Evolutionary conservation across 2,329 filamentous ascomycete genomes (phyloP), one percentile per base, ranked within the genome.

Genomic region (Paracoccidioides brasiliensis): DNA sequence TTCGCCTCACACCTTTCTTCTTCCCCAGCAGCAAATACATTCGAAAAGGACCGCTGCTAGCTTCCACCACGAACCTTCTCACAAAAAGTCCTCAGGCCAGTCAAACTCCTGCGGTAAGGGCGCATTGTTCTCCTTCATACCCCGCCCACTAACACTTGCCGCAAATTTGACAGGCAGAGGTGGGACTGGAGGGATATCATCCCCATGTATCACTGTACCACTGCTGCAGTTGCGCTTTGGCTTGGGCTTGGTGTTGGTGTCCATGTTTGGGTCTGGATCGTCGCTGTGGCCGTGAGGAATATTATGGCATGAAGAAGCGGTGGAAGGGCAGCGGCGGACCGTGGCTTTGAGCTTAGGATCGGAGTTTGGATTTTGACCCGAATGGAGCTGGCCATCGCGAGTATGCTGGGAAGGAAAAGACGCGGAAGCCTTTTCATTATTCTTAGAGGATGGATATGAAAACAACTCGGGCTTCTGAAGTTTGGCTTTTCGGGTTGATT

Each of bases 1-100:
- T 22, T 22, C 22, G 22, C 22, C 22, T 22, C 22, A 22, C 22
- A 22, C 22, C 22, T 22, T 22, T 22, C 22, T 22, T 22, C 22
- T 22, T 22, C 22, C 22, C 22, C 22, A 22, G 22, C 22, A 22
- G 2, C 22, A 22, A 22, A 22, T 22, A 22, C 22, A 22, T 22
- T 2, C 22, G 22, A 22, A 30, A 45, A 4, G 43, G 3, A 28
- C 28, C 8, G 10, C 45, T 33, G 14, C 7, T 28, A 52, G 40
- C 1, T 2, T 14, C 10, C 15, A 37, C n/a, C 46, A 22, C 30
- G 5, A 50, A 40, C n/a, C 33, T 14, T 15, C 32, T 54, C 59
- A 75, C 56, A 75, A 74, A 7, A 72, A 66, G 57, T 73, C 72
- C 7, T 72, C 71, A 4, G 71, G 71, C 73, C 73, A 76, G 28